phyloP scores from a whole-genome alignment of 2,329 filamentous ascomycete genomes.

The Cladosporium sp. region DNA sequence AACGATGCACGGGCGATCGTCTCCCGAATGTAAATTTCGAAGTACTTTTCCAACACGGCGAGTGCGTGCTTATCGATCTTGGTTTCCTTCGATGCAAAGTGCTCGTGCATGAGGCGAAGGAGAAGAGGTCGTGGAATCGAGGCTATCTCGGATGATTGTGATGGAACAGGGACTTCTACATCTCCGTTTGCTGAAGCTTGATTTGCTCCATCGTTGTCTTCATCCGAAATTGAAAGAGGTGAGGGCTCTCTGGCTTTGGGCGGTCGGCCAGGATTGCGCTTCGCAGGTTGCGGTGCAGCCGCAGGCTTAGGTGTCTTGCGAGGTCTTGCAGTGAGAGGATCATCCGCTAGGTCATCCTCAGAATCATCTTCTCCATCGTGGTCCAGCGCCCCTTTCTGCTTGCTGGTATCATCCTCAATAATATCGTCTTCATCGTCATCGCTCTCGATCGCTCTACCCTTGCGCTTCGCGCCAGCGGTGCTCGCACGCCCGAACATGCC shows the following conservation, averaged over 20 bases:
- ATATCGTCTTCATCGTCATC: constrained; percentile 20
- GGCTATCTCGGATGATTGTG: constrained; percentile 23
- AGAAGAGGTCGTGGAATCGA: constrained; percentile 69
- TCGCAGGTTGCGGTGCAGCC: constrained; percentile 8
- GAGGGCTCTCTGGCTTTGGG: constrained; percentile 11
- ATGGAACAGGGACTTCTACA: constrained; percentile 7
- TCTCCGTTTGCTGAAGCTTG: background rate
- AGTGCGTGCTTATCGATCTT: constrained; percentile 74
- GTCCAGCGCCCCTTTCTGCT: background rate
- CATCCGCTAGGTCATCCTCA: constrained; percentile 21
- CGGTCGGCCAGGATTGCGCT: constrained; percentile 14
- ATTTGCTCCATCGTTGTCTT: constrained; percentile 6
- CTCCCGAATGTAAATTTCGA: constrained; percentile 87
- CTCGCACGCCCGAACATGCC: constrained; percentile 1
- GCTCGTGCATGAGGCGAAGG: constrained; percentile 70
- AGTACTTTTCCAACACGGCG: constrained; percentile 71
- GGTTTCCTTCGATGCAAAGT: constrained; percentile 67
- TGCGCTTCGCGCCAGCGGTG: background rate
- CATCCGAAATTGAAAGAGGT: constrained; percentile 8
- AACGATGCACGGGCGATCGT: constrained; percentile 74
- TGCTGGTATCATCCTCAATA: constrained; percentile 1
- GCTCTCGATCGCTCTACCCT: constrained; percentile 8
- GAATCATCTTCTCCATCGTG: constrained; percentile 12
- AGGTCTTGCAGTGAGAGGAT: constrained; percentile 19
- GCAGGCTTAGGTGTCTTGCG: constrained; percentile 1